Conservation (phyloP, 495 filamentous ascomycete species). For the Physcia stellaris region DNA sequence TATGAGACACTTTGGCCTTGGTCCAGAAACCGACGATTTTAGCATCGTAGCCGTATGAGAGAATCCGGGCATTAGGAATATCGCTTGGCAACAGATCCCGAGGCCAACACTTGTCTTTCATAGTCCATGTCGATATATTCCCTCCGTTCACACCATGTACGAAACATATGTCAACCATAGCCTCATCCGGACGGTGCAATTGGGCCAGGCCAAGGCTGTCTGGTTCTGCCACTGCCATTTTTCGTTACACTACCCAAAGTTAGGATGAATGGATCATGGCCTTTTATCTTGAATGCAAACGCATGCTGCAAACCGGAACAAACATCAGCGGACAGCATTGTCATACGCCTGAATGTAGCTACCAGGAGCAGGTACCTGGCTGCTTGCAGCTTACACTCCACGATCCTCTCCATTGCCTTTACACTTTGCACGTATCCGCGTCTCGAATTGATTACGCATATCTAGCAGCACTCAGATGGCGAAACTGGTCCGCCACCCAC, state of each 20-base stretch:
- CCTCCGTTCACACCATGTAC: slow-evolving; percentile 21
- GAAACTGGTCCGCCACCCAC: too few species aligned
- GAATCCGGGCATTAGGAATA: slow-evolving; percentile 16
- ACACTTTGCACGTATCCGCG: too few species aligned
- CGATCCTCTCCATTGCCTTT: too few species aligned
- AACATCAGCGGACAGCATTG: not conserved
- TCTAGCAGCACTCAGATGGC: too few species aligned
- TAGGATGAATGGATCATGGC: not conserved
- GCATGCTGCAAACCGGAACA: not conserved
- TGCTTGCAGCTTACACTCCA: not conserved
- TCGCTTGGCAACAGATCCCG: slow-evolving; percentile 12
- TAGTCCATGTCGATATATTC: slow-evolving; percentile 18
- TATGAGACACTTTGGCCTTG: slow-evolving; percentile 8
- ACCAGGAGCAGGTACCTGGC: not conserved
- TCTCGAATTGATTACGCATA: too few species aligned
- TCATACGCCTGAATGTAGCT: not conserved
- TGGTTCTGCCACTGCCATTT: not conserved
- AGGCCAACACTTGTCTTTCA: slow-evolving; percentile 16
- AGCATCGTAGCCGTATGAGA: slow-evolving; percentile 21
- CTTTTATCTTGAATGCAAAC: not conserved
- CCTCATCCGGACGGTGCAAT: slow-evolving; percentile 9
- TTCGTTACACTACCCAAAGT: not conserved
- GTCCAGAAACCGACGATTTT: slow-evolving; percentile 11
- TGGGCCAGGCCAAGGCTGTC: not conserved
- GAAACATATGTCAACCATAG: slow-evolving; percentile 21